These are phyloP conservation scores for Psilocybe cubensis DNA, from an alignment of 768 basidiomycete species.

Conservation along the genomic window DNA sequence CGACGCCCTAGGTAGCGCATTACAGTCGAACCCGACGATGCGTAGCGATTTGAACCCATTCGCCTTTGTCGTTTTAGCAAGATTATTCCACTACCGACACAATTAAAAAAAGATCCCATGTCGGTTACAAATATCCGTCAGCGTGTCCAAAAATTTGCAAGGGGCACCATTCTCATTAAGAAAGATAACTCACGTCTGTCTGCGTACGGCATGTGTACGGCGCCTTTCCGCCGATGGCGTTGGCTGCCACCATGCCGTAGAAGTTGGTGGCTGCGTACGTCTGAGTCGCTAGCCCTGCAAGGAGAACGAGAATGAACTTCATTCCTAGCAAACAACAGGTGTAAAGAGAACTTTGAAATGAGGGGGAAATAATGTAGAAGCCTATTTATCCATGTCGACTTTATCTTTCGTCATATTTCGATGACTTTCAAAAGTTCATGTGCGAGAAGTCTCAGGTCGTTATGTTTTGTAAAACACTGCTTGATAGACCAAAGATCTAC, in stretches of 20 bases:
- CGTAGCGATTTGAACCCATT: conserved; percentile 38
- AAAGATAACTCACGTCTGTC: conserved; percentile 26
- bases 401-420: too few species aligned
- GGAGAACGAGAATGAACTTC: background rate
- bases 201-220: conserved; percentile 39
- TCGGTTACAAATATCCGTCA: background rate
- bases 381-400: too few species aligned
- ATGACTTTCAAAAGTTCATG: too few species aligned
- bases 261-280: conserved; percentile 34
- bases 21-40: conserved; percentile 40
- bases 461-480: background rate
- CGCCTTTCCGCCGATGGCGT: conserved; percentile 30
- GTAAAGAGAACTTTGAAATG: too few species aligned
- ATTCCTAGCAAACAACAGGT: too few species aligned
- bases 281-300: conserved; percentile 9
- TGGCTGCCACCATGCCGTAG: conserved; percentile 34
- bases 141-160: too few species aligned
- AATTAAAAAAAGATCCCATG: background rate
- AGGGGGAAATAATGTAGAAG: too few species aligned
- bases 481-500: background rate
- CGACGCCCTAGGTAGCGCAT: conserved; percentile 37
- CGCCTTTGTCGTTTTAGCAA: conserved; percentile 32
- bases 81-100: conserved; percentile 40
- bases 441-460: background rate
- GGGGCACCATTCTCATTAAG: background rate